Conservation (phyloP, 2,329 filamentous ascomycete genomes). For the Aplosporella prunicola region DNA sequence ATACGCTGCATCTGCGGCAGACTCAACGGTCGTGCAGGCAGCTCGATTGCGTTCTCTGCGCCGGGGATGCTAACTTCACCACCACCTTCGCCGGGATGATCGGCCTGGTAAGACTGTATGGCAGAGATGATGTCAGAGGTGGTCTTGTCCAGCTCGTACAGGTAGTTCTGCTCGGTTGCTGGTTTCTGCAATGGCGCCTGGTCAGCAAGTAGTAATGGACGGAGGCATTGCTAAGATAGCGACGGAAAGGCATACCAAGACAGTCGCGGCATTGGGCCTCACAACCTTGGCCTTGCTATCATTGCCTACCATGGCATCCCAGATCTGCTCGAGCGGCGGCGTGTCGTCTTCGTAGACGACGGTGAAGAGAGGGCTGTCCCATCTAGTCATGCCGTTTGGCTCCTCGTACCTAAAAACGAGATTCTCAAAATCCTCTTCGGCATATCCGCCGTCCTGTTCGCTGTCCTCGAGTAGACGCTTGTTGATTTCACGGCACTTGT, state of each 20-base stretch:
- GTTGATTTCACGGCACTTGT: constrained; percentile 53
- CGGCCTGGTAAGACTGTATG: constrained; percentile 58
- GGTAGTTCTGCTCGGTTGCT: constrained; percentile 57
- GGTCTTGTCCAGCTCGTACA: constrained; percentile 69
- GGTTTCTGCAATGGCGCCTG: constrained; percentile 37
- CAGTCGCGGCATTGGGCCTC: constrained; percentile 65
- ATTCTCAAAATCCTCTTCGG: constrained; percentile 62
- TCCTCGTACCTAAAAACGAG: constrained; percentile 77
- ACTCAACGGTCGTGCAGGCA: constrained; percentile 57
- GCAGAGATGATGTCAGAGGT: constrained; percentile 67
- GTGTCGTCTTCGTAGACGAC: constrained; percentile 66
- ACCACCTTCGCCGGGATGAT: constrained; percentile 53
- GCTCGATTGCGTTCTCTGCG: constrained; percentile 50
- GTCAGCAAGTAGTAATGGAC: too few relatives aligned
- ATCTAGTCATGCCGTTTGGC: constrained; percentile 73
- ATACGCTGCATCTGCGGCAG: constrained; percentile 69
- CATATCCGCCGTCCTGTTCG: constrained; percentile 38
- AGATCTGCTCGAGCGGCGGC: constrained; percentile 59
- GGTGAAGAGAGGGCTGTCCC: constrained; percentile 77
- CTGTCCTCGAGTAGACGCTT: constrained; percentile 39
- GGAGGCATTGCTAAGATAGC: not conserved
- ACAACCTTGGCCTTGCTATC: constrained; percentile 57
- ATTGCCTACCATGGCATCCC: constrained; percentile 57
- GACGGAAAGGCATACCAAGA: constrained; percentile 36
- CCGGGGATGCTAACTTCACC: constrained; percentile 47